A percentile compares a stretch with the other conserved stretches of the same genome.
These are phyloP conservation scores for Hypoxylon rubiginosum DNA, from an alignment of 2,329 filamentous ascomycete genomes.

Conservation along the genomic window DNA sequence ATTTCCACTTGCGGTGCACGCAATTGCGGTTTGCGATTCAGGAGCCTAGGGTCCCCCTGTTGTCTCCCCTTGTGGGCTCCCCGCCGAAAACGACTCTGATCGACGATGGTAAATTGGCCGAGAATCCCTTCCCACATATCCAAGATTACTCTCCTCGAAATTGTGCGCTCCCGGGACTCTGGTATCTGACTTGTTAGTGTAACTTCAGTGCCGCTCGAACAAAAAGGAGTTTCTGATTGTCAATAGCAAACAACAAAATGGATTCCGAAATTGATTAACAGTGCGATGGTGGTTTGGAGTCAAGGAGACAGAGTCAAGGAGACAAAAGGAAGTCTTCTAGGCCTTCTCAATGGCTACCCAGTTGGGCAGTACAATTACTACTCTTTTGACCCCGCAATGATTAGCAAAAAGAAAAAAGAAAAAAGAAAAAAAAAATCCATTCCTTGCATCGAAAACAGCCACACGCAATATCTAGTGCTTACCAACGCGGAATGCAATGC, in stretches of 20 bases:
- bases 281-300: not conserved
- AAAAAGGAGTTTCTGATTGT: constrained; percentile 1
- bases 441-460: constrained; percentile 33
- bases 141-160: constrained; percentile 29
- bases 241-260: not conserved
- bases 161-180: constrained; percentile 21
- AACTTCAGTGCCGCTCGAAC: constrained; percentile 8
- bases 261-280: not conserved
- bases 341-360: constrained; percentile 2
- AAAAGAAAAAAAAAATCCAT: too few relatives aligned
- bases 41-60: constrained; percentile 30
- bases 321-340: too few relatives aligned
- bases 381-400: constrained; percentile 34
- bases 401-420: constrained; percentile 21
- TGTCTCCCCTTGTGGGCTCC: not conserved
- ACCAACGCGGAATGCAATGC: constrained; percentile 36
- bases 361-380: not conserved
- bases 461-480: constrained; percentile 36
- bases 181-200: constrained; percentile 7
- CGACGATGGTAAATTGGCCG: constrained; percentile 36
- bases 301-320: not conserved
- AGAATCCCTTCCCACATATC: constrained; percentile 32
- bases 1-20: constrained; percentile 41
- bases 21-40: constrained; percentile 40
- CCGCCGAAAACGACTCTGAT: constrained; percentile 37